phyloP scores from a whole-genome alignment of 2,329 filamentous ascomycete species.

The Coniosporium tulheliwenetii region DNA sequence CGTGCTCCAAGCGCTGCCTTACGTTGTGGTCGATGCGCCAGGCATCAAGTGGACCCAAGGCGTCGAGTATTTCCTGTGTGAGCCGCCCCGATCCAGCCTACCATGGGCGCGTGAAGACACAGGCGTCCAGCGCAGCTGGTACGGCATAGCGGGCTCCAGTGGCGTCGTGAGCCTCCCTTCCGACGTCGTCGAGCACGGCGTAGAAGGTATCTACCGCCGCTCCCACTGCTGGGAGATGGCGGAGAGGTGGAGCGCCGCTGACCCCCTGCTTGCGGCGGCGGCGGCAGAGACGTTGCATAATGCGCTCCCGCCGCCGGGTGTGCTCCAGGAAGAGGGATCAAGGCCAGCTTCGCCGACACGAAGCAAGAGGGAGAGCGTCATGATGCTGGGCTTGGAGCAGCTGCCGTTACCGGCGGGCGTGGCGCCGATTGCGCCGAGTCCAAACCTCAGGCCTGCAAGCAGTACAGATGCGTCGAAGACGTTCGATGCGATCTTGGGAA shows the following conservation, averaged over 20 bases:
- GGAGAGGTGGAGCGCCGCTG: constrained; percentile 40
- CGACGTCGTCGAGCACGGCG: constrained; percentile 49
- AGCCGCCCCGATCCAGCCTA: constrained; percentile 54
- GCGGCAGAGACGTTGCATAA: constrained; percentile 9
- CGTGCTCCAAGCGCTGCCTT: constrained; percentile 60
- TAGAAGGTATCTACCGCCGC: constrained; percentile 52
- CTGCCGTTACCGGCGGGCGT: constrained; percentile 28
- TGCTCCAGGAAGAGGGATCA: not conserved
- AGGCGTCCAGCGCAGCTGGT: constrained; percentile 48
- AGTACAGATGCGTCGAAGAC: constrained; percentile 24
- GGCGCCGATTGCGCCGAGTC: constrained; percentile 11
- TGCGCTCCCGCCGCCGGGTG: constrained; percentile 6
- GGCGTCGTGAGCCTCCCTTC: constrained; percentile 46
- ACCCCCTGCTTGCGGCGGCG: constrained; percentile 14
- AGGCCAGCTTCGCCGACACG: constrained; percentile 5
- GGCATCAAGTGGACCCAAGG: constrained; percentile 51
- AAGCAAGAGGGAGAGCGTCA: constrained; percentile 24
- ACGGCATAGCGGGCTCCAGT: constrained; percentile 52
- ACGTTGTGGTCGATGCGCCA: constrained; percentile 63
- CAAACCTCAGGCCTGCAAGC: not conserved
- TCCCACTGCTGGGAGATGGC: constrained; percentile 55
- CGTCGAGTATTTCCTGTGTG: constrained; percentile 70
- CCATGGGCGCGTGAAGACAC: constrained; percentile 57
- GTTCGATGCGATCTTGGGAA: constrained; percentile 31
- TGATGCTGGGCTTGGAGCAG: constrained; percentile 30